phyloP scores from a whole-genome alignment of 768 basidiomycete species.

The Suillus sp. region DNA sequence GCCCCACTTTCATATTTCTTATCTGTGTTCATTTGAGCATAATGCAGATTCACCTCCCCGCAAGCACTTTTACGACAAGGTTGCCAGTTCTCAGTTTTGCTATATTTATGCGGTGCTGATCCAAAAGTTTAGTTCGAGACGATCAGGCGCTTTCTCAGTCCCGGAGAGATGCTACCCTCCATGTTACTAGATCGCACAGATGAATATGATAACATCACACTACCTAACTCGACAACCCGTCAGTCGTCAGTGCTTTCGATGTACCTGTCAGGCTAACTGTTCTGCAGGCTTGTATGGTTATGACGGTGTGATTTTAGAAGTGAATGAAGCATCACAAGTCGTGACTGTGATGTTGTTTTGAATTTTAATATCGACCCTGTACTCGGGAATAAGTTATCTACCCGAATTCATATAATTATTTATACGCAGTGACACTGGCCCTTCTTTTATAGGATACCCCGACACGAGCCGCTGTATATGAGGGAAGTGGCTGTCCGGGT shows the following conservation, averaged over 20 bases:
- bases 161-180: conserved; percentile 72
- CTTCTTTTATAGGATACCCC: background rate
- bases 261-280: background rate
- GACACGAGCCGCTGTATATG: too few species aligned
- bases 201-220: conserved; percentile 68
- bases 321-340: conserved; percentile 77
- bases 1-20: background rate
- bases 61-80: conserved; percentile 72
- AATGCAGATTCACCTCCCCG: conserved; percentile 68
- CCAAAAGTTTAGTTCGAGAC: conserved; percentile 62
- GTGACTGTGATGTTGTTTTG: conserved; percentile 71
- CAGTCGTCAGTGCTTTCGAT: conserved; percentile 32
- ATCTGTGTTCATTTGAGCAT: background rate
- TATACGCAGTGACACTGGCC: background rate
- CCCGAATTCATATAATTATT: conserved; percentile 1
- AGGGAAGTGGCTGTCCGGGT: too few species aligned
- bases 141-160: conserved; percentile 75
- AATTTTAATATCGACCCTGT: conserved; percentile 16
- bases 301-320: conserved; percentile 80
- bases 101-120: conserved; percentile 1
- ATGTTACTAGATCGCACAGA: conserved; percentile 82
- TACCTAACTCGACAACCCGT: conserved; percentile 72
- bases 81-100: conserved; percentile 29
- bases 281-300: conserved; percentile 59
- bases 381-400: background rate